Evolutionary conservation across 2,329 filamentous ascomycete genomes (phyloP).

Genomic region (Coleophoma eucalyptorum): DNA sequence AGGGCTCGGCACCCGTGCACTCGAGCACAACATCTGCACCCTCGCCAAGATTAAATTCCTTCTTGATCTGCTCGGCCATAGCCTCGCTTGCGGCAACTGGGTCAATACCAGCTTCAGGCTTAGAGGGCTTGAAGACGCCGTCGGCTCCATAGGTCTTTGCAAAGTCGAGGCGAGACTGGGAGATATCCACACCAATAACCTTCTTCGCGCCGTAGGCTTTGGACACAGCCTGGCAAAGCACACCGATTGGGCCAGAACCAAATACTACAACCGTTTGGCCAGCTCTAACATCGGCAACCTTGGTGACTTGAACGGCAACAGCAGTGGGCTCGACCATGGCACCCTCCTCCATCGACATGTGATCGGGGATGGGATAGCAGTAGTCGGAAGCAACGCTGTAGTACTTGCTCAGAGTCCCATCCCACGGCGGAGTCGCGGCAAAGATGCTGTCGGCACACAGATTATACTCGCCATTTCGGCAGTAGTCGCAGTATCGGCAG

Average conservation of each 20-base stretch:
- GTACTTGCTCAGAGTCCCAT: slow-evolving; percentile 44
- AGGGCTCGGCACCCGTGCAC: slow-evolving; percentile 41
- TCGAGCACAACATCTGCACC: slow-evolving; percentile 48
- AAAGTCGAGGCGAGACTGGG: slow-evolving; percentile 35
- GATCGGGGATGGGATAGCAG: slow-evolving; percentile 37
- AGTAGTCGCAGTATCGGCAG: slow-evolving; percentile 37
- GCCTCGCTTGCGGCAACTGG: slow-evolving; percentile 24
- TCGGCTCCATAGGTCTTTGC: slow-evolving; percentile 38
- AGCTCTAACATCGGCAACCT: slow-evolving; percentile 33
- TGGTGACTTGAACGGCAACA: slow-evolving; percentile 44
- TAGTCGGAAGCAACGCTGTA: slow-evolving; percentile 41
- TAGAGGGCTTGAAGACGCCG: slow-evolving; percentile 36
- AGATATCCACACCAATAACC: slow-evolving; percentile 44
- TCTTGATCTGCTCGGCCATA: slow-evolving; percentile 35
- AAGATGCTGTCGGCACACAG: slow-evolving; percentile 39
- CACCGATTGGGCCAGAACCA: slow-evolving; percentile 47
- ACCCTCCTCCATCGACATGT: slow-evolving; percentile 43
- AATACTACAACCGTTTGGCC: slow-evolving; percentile 42
- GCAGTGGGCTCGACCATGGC: slow-evolving; percentile 48
- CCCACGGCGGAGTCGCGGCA: slow-evolving; percentile 43
- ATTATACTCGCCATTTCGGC: slow-evolving; percentile 34
- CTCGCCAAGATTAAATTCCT: slow-evolving; percentile 33
- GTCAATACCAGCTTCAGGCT: slow-evolving; percentile 25
- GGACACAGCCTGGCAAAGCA: slow-evolving; percentile 41
- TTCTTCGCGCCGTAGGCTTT: slow-evolving; percentile 40